Percentiles rank a stretch among this genome's conserved stretches.
Conservation (phyloP, 768 basidiomycete genomes). For the Astraeus odoratus region DNA sequence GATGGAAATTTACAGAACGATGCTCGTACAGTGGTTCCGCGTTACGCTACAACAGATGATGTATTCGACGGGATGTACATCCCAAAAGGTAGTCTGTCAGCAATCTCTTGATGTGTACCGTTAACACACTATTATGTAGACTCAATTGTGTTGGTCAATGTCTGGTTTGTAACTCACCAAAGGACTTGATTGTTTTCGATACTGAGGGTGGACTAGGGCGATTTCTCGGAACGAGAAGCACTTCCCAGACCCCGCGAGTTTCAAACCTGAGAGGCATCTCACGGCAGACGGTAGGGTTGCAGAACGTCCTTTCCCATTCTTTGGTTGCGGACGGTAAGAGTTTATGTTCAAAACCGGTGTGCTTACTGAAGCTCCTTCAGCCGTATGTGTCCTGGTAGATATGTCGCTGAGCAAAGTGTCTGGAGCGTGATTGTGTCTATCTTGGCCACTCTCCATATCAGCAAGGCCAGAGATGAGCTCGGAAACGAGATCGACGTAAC, state of each 20-base stretch:
- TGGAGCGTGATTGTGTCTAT: conserved; percentile 28
- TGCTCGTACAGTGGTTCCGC: conserved; percentile 15
- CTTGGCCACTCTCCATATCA: conserved; percentile 22
- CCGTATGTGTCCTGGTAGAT: conserved; percentile 26
- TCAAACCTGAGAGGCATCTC: conserved; percentile 54
- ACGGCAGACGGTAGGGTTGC: conserved; percentile 10
- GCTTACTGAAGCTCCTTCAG: conserved; percentile 6
- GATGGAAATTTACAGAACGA: background rate
- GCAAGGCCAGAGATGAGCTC: conserved; percentile 18
- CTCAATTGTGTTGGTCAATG: conserved; percentile 15
- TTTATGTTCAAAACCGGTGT: background rate
- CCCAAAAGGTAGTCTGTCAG: conserved; percentile 18
- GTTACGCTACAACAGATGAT: conserved; percentile 15
- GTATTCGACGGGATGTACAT: conserved; percentile 25
- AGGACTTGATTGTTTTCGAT: background rate
- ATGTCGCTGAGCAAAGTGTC: conserved; percentile 28
- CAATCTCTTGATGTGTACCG: background rate
- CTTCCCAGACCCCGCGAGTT: conserved; percentile 47
- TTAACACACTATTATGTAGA: conserved; percentile 4
- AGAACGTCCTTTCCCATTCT: conserved; percentile 1
- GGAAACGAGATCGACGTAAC: conserved; percentile 25
- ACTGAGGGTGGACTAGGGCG: conserved; percentile 25
- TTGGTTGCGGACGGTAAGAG: conserved; percentile 22
- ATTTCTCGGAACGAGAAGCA: conserved; percentile 44
- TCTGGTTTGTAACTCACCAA: conserved; percentile 13